Base-by-base conservation (phyloP, 495 filamentous ascomycete species). In the Alectoria sarmentosa region DNA sequence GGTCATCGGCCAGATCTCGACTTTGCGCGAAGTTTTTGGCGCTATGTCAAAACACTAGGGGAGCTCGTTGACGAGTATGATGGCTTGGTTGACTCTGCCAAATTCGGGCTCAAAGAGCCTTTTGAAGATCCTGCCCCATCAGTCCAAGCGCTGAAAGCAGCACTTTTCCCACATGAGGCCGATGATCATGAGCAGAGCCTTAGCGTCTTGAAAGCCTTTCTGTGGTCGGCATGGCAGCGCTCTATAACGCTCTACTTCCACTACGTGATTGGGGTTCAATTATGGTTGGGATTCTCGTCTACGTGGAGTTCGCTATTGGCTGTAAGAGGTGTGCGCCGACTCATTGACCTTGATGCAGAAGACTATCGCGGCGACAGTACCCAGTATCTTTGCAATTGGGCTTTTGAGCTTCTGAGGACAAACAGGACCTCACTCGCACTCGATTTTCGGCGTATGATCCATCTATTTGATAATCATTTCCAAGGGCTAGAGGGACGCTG, bases 231-330 rank as follows among this genome's bases (percentile, higher is more conserved):
- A 52, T 65, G 55, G 64, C 57, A 65, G 41, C 58, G 58, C n/a
- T 65, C 64, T 28, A 42, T 65, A 7, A 65, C 61, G 57, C 44
- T 65, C 26, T 65, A 54, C 10, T 61, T 65, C 64, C 61, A 65
- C 23, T 65, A 65, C 28, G n/a, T 54, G 26, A 60, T 65, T 48
- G 57, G 64, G 1, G 62, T 64, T 7, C 49, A 64, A 32, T 37
- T 64, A 8, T 42, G 44, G 32, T 34, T 58, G 8, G 62, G 52
- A n/a, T 38, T n/a, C 6, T 41, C 34, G 14, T 56, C 62, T 6
- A 64, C 49, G 30, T 64, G 56, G 55, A 60, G 44, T 23, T 32
- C 60, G 23, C 65, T 66, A 11, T 34, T 66, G 36, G 65, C 65
- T 19, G 39, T 66, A 10, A 42, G 65, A 38, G 65, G 65, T 26